Conservation (phyloP, 208 protist species). For the Tritrichomonas foetus region DNA sequence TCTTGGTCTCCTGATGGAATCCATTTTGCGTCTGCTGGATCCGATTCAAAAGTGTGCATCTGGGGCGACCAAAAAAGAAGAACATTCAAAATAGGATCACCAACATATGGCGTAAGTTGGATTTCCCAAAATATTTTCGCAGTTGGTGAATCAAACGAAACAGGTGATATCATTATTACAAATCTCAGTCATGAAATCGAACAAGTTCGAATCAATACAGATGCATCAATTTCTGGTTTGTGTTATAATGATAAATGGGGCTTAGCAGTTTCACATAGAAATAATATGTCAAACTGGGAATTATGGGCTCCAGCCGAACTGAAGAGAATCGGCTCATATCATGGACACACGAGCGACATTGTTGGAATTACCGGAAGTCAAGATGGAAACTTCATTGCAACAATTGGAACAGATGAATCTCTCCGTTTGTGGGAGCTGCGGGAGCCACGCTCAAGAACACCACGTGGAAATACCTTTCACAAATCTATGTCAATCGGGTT, state of each 20-base stretch:
- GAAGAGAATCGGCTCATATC: background rate
- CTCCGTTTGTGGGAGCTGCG: background rate
- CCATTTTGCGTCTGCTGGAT: background rate
- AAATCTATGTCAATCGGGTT: no score
- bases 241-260: conserved; percentile 15
- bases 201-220: background rate
- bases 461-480: no score
- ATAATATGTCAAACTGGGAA: background rate
- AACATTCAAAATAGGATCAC: background rate
- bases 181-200: background rate
- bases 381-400: background rate
- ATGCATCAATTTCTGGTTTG: background rate
- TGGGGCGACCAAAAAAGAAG: background rate
- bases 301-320: background rate
- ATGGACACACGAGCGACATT: background rate
- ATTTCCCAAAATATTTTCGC: background rate
- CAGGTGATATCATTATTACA: background rate
- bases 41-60: background rate
- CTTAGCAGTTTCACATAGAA: no score
- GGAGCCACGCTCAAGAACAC: background rate
- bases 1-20: background rate
- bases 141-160: background rate
- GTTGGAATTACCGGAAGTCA: background rate
- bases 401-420: background rate
- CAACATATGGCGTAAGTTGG: background rate